These are phyloP conservation scores for Pelomyxa schiedti DNA, from an alignment of 78 protist species.

Conservation along the genomic window DNA sequence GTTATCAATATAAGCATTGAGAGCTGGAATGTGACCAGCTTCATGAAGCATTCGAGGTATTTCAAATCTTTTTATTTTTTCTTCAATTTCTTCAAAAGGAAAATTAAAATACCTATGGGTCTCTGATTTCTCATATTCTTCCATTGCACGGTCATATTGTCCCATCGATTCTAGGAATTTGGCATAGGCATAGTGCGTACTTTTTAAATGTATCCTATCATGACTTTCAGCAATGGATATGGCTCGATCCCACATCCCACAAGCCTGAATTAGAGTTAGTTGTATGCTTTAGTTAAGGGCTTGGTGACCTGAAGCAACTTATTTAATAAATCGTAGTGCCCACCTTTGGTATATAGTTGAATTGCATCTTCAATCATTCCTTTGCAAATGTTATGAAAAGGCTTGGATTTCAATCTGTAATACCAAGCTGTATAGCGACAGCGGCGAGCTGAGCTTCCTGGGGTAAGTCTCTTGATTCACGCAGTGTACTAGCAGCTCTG, in stretches of 20 bases:
- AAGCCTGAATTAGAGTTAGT: conserved; percentile 8
- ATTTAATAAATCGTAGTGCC: too few species aligned
- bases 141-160: conserved; percentile 9
- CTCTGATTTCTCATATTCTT: conserved; percentile 13
- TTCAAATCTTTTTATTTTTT: too few species aligned
- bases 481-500: conserved; percentile 22
- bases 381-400: too few species aligned
- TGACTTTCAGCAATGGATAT: conserved; percentile 11
- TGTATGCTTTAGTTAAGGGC: too few species aligned
- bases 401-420: too few species aligned
- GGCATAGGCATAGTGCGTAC: conserved; percentile 21
- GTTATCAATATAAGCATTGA: conserved; percentile 12
- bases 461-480: conserved; percentile 5
- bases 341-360: too few species aligned
- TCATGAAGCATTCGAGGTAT: conserved; percentile 31
- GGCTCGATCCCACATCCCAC: conserved; percentile 51
- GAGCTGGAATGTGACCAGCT: not conserved
- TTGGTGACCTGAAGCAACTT: too few species aligned
- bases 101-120: too few species aligned
- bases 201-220: not conserved
- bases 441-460: conserved; percentile 55
- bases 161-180: conserved; percentile 32
- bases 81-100: too few species aligned
- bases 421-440: conserved; percentile 57
- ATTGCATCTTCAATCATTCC: too few species aligned